Percentiles rank a stretch among this genome's conserved stretches.
These are phyloP conservation scores for Saxispiralis lemnorum DNA, from an alignment of 495 filamentous ascomycete species.

Conservation along the genomic window DNA sequence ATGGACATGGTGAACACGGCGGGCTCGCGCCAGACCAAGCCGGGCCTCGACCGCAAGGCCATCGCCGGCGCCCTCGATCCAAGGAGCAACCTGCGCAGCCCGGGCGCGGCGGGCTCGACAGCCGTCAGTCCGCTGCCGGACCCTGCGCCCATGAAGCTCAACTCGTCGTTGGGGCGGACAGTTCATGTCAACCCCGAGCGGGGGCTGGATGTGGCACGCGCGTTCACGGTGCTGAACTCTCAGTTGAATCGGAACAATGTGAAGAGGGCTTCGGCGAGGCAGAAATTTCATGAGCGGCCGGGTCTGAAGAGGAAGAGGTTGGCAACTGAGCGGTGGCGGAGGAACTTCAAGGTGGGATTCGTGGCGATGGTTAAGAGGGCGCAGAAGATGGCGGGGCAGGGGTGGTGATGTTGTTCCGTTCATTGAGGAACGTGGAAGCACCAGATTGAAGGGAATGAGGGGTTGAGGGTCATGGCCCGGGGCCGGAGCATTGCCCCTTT, in stretches of 20 bases:
- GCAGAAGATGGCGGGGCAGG: conserved; percentile 48
- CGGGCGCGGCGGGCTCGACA: background rate
- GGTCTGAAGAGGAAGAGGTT: conserved; percentile 60
- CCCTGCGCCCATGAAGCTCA: conserved; percentile 19
- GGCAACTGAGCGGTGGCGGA: conserved; percentile 45
- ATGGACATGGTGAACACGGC: background rate
- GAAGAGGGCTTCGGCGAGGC: conserved; percentile 28
- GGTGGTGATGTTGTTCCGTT: conserved; percentile 36
- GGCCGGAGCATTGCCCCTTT: too few species aligned
- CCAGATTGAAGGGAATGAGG: too few species aligned
- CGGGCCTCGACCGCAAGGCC: background rate
- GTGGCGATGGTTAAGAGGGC: conserved; percentile 39
- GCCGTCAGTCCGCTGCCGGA: conserved; percentile 13
- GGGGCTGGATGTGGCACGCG: conserved; percentile 36
- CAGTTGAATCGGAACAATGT: conserved; percentile 37
- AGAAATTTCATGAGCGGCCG: conserved; percentile 53
- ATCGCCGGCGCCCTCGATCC: background rate
- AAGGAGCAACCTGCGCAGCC: conserved; percentile 4
- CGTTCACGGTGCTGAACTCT: conserved; percentile 33
- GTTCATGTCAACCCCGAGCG: conserved; percentile 29
- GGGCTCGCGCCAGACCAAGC: too few species aligned
- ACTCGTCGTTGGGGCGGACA: conserved; percentile 34
- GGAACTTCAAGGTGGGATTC: conserved; percentile 49
- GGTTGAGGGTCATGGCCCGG: too few species aligned
- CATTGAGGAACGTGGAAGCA: too few species aligned